phyloP scores from a whole-genome alignment of 306 rosid species.

The Vigna radiata region DNA sequence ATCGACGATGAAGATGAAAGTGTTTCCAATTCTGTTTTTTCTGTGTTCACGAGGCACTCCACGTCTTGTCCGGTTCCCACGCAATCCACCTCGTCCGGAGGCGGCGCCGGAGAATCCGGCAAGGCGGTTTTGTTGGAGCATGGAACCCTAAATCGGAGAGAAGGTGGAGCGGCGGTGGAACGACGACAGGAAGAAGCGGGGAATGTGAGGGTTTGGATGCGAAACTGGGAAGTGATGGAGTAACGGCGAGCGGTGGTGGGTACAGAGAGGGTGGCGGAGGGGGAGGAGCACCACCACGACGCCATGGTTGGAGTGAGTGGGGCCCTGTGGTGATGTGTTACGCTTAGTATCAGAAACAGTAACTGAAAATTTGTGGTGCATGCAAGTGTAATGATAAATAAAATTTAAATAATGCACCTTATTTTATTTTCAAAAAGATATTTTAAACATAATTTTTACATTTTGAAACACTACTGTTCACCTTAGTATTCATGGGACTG shows the following conservation, averaged over 20 bases:
- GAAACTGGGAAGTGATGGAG: constrained; percentile 28
- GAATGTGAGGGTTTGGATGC: background rate
- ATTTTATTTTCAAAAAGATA: too few species aligned
- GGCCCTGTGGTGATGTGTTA: background rate
- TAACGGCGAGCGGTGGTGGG: constrained; percentile 10
- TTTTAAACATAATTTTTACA: too few species aligned
- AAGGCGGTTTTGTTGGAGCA: constrained; percentile 36
- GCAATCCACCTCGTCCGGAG: constrained; percentile 54
- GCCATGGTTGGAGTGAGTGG: constrained; percentile 31
- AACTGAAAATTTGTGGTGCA: constrained; percentile 4
- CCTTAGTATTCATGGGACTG: too few species aligned
- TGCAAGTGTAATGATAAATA: background rate
- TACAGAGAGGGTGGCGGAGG: constrained; percentile 23
- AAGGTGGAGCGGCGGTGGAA: background rate
- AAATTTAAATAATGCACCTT: too few species aligned
- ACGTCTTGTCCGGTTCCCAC: constrained; percentile 78
- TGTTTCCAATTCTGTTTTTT: constrained; percentile 26
- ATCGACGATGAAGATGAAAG: background rate
- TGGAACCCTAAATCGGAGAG: constrained; percentile 42
- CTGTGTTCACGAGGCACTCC: constrained; percentile 49
- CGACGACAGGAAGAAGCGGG: constrained; percentile 29
- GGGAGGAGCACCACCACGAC: constrained; percentile 45
- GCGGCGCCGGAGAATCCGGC: background rate
- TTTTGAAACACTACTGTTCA: too few species aligned
- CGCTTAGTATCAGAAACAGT: background rate